A percentile compares a stretch with the other conserved stretches of the same genome.
Conservation (phyloP, 371 early-diverging fungal species). For the Rhizopus sp. region DNA sequence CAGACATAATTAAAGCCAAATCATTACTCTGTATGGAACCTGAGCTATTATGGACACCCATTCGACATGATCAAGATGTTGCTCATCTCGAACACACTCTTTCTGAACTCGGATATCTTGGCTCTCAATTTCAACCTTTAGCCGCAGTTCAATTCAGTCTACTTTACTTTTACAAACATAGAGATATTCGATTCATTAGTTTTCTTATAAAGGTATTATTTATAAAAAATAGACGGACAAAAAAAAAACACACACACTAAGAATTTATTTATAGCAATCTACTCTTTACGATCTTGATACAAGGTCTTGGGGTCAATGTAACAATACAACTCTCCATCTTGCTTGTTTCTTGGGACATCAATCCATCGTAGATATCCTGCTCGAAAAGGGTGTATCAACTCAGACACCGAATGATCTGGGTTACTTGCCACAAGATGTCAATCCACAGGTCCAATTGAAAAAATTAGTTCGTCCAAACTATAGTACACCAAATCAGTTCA, state of each 20-base stretch:
- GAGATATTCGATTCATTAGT: slow-evolving; percentile 10
- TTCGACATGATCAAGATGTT: slow-evolving; percentile 19
- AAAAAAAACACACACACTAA: neutral
- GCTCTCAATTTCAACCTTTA: slow-evolving; percentile 29
- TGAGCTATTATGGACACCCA: slow-evolving; percentile 37
- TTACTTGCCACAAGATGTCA: slow-evolving; percentile 21
- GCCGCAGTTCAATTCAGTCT: slow-evolving; percentile 27
- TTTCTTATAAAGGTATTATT: slow-evolving; percentile 32
- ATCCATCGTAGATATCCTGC: slow-evolving; percentile 9
- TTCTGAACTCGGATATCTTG: slow-evolving; percentile 16
- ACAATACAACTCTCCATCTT: slow-evolving; percentile 31
- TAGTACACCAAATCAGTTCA: slow-evolving; percentile 26
- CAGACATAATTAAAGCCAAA: slow-evolving; percentile 25
- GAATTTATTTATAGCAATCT: slow-evolving; percentile 19
- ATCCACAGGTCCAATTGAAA: neutral
- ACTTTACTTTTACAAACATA: slow-evolving; percentile 8
- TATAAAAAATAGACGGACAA: neutral
- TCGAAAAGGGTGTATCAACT: slow-evolving; percentile 24
- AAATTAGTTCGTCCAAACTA: slow-evolving; percentile 23
- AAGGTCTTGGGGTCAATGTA: slow-evolving; percentile 32
- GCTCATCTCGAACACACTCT: slow-evolving; percentile 21
- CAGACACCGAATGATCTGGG: slow-evolving; percentile 26
- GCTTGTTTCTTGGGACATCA: slow-evolving; percentile 21
- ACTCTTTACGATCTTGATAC: slow-evolving; percentile 33
- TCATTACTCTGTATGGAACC: slow-evolving; percentile 24